Evolutionary conservation across 345 rosid species (phyloP).

Genomic region (Bruguiera sexangula): DNA sequence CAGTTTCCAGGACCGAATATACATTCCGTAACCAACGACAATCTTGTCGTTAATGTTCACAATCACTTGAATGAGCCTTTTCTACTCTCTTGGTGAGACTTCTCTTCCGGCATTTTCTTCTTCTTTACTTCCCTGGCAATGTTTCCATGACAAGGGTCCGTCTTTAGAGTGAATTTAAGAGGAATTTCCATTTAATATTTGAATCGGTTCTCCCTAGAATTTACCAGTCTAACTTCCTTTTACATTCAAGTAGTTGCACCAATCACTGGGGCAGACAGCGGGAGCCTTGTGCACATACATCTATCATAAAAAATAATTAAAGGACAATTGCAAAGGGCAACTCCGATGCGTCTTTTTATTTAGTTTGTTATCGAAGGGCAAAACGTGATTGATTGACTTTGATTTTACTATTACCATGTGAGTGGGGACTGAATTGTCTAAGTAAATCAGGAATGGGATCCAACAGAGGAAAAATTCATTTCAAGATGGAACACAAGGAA

Average conservation of each 20-base stretch:
- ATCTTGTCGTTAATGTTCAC: constrained; percentile 24
- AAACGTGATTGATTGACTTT: neutral
- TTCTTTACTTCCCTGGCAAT: neutral
- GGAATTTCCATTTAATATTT: too few relatives aligned
- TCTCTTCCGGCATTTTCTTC: neutral
- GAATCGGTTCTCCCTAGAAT: too few relatives aligned
- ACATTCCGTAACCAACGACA: constrained; percentile 22
- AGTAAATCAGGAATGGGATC: constrained; percentile 62
- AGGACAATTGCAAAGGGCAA: too few relatives aligned
- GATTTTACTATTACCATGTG: neutral
- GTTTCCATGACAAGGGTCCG: neutral
- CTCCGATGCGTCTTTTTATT: neutral
- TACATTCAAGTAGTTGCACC: neutral
- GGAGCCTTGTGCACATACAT: neutral
- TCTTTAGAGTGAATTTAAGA: too few relatives aligned
- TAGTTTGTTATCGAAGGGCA: neutral
- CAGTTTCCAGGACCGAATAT: constrained; percentile 33
- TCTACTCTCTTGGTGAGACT: constrained; percentile 24
- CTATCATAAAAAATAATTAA: too few relatives aligned
- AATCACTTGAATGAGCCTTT: constrained; percentile 31
- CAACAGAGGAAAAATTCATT: constrained; percentile 91
- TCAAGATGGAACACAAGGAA: constrained; percentile 83
- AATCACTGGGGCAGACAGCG: neutral
- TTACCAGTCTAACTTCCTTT: neutral
- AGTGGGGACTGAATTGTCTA: neutral